phyloP scores from a whole-genome alignment of 2,329 filamentous ascomycete species.

The Alternaria triticina region DNA sequence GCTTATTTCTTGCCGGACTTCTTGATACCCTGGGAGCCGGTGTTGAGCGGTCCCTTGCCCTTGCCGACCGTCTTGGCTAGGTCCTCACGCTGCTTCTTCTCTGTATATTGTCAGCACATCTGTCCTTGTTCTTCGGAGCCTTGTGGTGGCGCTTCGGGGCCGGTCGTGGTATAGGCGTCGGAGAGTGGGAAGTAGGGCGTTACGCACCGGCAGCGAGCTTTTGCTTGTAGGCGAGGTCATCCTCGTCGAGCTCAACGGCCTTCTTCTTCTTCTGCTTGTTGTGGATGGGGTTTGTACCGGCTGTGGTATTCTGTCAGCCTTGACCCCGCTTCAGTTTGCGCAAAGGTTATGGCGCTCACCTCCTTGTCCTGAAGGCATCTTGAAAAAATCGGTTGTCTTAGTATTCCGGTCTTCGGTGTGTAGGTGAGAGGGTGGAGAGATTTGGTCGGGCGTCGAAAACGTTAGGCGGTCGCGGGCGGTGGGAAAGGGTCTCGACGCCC shows the following conservation, averaged over 20 bases:
- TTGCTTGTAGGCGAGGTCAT: slow-evolving; percentile 80
- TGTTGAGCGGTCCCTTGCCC: slow-evolving; percentile 84
- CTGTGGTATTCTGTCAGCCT: slow-evolving; percentile 42
- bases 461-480: slow-evolving; percentile 25
- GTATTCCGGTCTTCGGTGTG: slow-evolving; percentile 1
- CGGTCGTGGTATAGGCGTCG: background rate
- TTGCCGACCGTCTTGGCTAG: slow-evolving; percentile 78
- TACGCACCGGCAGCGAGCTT: slow-evolving; percentile 83
- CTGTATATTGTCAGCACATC: slow-evolving; percentile 33
- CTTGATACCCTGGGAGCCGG: slow-evolving; percentile 89
- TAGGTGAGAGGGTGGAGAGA: slow-evolving; percentile 1
- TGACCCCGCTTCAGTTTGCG: slow-evolving; percentile 10
- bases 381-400: slow-evolving; percentile 22
- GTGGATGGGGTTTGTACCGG: slow-evolving; percentile 62
- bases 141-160: background rate
- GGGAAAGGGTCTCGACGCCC: slow-evolving; percentile 21
- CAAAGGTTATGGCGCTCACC: slow-evolving; percentile 40
- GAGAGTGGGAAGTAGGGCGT: background rate
- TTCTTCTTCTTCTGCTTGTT: slow-evolving; percentile 82
- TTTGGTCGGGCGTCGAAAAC: slow-evolving; percentile 24
- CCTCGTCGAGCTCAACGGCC: slow-evolving; percentile 82
- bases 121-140: background rate
- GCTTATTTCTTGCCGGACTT: slow-evolving; percentile 92
- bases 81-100: slow-evolving; percentile 68
- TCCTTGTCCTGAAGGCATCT: slow-evolving; percentile 60